Percentiles rank a stretch among this genome's conserved stretches.
phyloP scores from a whole-genome alignment of 495 filamentous ascomycete genomes.

The Xylaria nigripes region DNA sequence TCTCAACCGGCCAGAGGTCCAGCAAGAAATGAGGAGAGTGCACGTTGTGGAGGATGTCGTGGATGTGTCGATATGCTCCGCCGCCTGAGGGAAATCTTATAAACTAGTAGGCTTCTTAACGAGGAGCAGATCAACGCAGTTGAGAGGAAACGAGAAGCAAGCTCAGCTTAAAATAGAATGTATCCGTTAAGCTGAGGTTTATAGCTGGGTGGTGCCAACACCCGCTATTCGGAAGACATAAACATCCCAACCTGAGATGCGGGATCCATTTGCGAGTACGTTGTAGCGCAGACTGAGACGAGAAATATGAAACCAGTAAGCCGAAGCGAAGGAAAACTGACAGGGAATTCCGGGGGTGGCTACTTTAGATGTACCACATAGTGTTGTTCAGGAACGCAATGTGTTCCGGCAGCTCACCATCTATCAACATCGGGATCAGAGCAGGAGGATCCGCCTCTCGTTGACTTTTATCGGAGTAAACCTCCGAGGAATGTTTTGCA shows the following conservation, averaged over 20 bases:
- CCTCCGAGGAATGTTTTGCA: slow-evolving; percentile 14
- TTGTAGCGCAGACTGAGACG: too few species aligned
- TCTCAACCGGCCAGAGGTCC: too few species aligned
- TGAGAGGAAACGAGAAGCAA: neutral
- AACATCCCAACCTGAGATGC: too few species aligned
- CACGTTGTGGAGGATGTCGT: too few species aligned
- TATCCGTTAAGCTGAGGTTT: neutral
- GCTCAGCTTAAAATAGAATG: neutral
- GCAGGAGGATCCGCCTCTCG: neutral
- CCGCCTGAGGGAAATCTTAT: too few species aligned
- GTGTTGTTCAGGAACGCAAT: slow-evolving; percentile 21
- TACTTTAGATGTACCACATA: slow-evolving; percentile 29
- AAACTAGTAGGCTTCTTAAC: too few species aligned
- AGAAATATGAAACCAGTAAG: neutral
- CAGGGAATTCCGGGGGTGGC: neutral
- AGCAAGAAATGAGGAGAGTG: too few species aligned
- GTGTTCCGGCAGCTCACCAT: neutral
- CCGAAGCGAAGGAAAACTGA: neutral
- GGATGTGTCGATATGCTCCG: too few species aligned
- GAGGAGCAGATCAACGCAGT: too few species aligned
- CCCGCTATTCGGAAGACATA: too few species aligned
- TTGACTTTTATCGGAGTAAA: neutral
- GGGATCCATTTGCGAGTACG: too few species aligned
- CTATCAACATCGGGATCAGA: slow-evolving; percentile 10
- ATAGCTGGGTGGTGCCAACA: too few species aligned